Base-by-base conservation (phyloP, 139 green algal genomes). In the Microglena sp. region DNA sequence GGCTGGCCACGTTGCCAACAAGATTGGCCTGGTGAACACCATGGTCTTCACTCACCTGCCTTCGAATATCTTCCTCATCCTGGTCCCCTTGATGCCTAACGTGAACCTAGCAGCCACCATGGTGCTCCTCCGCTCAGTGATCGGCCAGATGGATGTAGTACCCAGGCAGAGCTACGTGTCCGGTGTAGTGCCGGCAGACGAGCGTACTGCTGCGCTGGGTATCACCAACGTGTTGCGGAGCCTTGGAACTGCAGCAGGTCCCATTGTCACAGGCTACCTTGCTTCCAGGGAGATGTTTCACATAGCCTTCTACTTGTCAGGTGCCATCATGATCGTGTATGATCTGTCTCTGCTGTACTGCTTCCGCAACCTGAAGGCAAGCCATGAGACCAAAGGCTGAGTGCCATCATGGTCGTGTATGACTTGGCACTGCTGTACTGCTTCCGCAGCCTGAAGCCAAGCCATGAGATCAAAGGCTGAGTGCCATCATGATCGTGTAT, bases 11-110 rank as follows among this genome's bases (percentile, higher is more conserved):
- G 50, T 77, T 50, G 65, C 71, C 24, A 29, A 61, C 0, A 33
- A 45, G 26, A 65, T 77, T 2, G 71, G 71, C 2, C 71, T 77
- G 2, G 46, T 77, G 36, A 77, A 72, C 31, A 77, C 71, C 35
- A 77, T 77, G 71, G 67, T 66, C 40, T 62, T 62, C 26, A 62
- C 55, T 21, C 71, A 77, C 71, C 64, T 77, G 33, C 71, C 71
- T 7, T 73, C 65, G 53, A 73, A 69, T 35, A 60, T 77, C 18
- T 60, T 77, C 15, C 60, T 72, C 31, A 59, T 67, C 29, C 27
- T 59, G 18, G 26, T 77, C 26, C 64, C 66, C 40, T 54, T 72
- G n/a, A 70, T 73, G 60, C 60, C 71, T 40, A 55, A 22, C 21
- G 57, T 72, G 5, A 2, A 6, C 1, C 4, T 43, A 1, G 64